Evolutionary conservation across 345 rosid species (phyloP), one percentile per base, ranked within the genome.

Genomic region (Eucalyptus tenuipes): DNA sequence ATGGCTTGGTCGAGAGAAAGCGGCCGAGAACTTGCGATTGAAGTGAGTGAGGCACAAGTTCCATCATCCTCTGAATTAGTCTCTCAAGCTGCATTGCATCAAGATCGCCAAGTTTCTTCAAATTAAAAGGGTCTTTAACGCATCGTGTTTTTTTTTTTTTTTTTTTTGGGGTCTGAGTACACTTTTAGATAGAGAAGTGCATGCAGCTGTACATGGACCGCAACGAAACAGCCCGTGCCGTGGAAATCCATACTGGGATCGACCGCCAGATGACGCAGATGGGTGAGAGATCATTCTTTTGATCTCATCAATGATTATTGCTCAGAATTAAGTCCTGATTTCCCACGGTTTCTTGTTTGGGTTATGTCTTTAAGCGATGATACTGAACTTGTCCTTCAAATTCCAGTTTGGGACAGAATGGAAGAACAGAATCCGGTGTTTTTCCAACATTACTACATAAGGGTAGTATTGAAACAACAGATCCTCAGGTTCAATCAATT

Each of bases 91-190:
- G 42, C 79, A 31, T 68, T 16, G 42, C 79, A 68, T 68, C 79
- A 31, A 68, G 79, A 66, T 68, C 9, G 22, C 42, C 42, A 0
- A 68, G 79, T 68, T 1, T 68, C 79, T 68, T 68, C 22, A 15
- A 31, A 68, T 66, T 31, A 3, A 15, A 64, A 16, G 22, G 79
- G 42, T 31, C 42, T 31, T 8, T 31, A 31, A 66, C 2, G 80
- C 13, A 0, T 68, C 24, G 13, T 2, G 2, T 16, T 7, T 17
- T 68, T 8, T 17, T 17, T 3, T 3, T 13, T 13, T 6, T 25
- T 20, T 55, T 29, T 61, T 7, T n/a, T n/a, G n/a, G 0, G 57
- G 3, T 61, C 13, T 1, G 80, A 8, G 42, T 68, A 0, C 8
- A 17, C 80, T 68, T 68, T 17, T 68, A 33, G 80, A 33, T 68